These are phyloP conservation scores for Debaryomyces hansenii DNA, from an alignment of 805 yeast genomes.

Conservation along the genomic window DNA sequence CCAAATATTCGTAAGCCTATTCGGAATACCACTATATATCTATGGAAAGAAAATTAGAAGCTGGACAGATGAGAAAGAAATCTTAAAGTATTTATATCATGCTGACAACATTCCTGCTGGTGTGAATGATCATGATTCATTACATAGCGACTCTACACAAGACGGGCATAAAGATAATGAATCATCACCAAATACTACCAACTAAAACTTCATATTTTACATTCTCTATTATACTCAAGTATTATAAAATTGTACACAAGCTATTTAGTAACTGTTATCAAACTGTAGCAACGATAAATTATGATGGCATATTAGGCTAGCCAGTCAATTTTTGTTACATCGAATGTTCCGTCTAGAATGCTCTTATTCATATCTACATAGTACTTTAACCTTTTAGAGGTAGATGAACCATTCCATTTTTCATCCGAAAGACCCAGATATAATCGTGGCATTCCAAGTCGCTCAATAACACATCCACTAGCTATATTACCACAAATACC, in stretches of 20 bases:
- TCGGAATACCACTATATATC: slow-evolving; percentile 52
- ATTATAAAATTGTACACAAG: too few relatives aligned
- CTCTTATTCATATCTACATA: slow-evolving; percentile 25
- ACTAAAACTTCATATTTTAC: neutral
- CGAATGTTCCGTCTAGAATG: neutral
- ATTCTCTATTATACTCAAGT: neutral
- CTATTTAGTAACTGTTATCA: too few relatives aligned
- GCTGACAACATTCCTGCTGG: neutral
- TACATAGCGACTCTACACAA: neutral
- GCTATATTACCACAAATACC: slow-evolving; percentile 72
- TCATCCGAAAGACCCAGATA: slow-evolving; percentile 22
- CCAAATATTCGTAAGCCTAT: slow-evolving; percentile 47
- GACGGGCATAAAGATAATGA: neutral
- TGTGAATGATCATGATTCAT: neutral
- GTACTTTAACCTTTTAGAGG: slow-evolving; percentile 43
- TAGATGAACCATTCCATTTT: slow-evolving; percentile 60
- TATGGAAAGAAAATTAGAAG: slow-evolving; percentile 52
- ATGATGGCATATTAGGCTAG: neutral
- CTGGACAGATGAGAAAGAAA: slow-evolving; percentile 51
- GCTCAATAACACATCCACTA: slow-evolving; percentile 81
- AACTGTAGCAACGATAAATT: too few relatives aligned
- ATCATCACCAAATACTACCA: neutral
- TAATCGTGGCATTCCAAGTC: slow-evolving; percentile 65
- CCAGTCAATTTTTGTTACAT: neutral
- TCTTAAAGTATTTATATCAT: slow-evolving; percentile 39